Percentiles rank a stretch among this genome's conserved stretches.
These are phyloP conservation scores for Asterella californica DNA, from an alignment of 225 moss, liverwort and hornwort genomes.

Conservation along the genomic window DNA sequence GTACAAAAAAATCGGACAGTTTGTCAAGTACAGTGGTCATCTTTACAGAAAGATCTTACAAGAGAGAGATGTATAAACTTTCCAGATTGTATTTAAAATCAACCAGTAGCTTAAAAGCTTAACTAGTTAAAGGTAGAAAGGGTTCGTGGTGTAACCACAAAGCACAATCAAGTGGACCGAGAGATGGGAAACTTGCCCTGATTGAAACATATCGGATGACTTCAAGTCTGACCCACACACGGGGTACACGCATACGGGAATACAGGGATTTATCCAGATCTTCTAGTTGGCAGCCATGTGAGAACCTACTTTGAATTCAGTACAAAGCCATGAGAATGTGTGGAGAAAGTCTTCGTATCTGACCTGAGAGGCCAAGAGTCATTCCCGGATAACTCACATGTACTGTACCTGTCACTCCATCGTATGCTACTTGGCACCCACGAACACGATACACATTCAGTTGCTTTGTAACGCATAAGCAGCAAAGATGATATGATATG, in stretches of 20 bases:
- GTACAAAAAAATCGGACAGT: neutral
- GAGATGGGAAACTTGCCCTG: neutral
- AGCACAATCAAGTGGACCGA: neutral
- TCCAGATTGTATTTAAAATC: neutral
- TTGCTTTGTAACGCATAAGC: neutral
- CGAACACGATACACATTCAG: neutral
- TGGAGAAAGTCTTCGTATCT: neutral
- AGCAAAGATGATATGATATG: conserved; percentile 4
- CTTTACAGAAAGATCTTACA: neutral
- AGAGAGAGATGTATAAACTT: neutral
- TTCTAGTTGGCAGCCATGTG: neutral
- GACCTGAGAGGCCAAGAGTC: neutral
- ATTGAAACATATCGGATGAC: neutral
- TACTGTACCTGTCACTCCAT: neutral
- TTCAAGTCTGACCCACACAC: neutral
- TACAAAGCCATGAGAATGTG: neutral
- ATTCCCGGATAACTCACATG: neutral
- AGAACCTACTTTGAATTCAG: neutral
- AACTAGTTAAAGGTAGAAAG: no score
- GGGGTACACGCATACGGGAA: neutral
- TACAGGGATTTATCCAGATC: neutral
- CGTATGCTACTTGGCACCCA: neutral
- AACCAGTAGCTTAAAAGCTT: neutral
- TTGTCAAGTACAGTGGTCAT: neutral
- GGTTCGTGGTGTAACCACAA: no score